Conservation (phyloP, 768 basidiomycete genomes). For the Lactifluus pinguis region DNA sequence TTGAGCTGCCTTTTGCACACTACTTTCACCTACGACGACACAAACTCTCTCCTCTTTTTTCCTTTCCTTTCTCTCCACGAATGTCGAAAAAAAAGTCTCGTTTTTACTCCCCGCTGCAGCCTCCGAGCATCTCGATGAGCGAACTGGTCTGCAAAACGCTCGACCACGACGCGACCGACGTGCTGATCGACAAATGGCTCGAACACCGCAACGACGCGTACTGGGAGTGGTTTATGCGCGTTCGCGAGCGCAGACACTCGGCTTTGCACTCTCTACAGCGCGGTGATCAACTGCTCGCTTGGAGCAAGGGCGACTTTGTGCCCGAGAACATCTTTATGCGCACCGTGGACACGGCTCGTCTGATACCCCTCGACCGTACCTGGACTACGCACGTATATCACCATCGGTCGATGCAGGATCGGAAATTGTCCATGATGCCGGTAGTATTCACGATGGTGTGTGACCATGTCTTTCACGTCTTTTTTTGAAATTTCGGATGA, state of each 20-base stretch:
- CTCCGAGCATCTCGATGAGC: constrained; percentile 62
- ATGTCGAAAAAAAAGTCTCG: constrained; percentile 19
- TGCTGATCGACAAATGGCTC: constrained; percentile 79
- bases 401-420: constrained; percentile 65
- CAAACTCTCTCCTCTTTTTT: neutral
- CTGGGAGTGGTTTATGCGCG: constrained; percentile 66
- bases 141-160: constrained; percentile 74
- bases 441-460: constrained; percentile 74
- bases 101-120: constrained; percentile 54
- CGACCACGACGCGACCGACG: constrained; percentile 66
- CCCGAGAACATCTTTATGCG: constrained; percentile 76
- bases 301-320: constrained; percentile 63
- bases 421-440: constrained; percentile 67
- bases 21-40: neutral
- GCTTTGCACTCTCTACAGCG: constrained; percentile 34
- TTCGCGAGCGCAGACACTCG: constrained; percentile 57
- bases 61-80: neutral
- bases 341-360: constrained; percentile 66
- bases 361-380: constrained; percentile 73
- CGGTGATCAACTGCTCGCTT: constrained; percentile 35
- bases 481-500: no score
- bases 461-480: neutral
- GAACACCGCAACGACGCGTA: constrained; percentile 70
- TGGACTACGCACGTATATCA: constrained; percentile 80
- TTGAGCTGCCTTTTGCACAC: neutral